Conservation (phyloP, 2,329 filamentous ascomycete species). For the Coniochaeta sp. region DNA sequence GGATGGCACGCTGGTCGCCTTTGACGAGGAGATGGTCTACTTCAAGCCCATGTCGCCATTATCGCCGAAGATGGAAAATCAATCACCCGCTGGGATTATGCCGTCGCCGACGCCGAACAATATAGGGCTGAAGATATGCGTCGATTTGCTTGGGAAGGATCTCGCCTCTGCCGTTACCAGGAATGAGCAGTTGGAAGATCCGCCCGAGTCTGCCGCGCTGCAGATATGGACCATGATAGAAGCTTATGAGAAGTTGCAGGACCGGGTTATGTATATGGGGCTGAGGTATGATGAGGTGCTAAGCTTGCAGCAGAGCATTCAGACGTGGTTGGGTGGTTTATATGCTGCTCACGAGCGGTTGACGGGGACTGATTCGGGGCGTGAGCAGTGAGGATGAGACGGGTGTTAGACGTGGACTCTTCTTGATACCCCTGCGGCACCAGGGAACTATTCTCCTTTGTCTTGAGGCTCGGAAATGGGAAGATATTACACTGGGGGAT, state of each 20-base stretch:
- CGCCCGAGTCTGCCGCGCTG: constrained; percentile 28
- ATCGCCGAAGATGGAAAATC: no score
- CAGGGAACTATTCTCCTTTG: no score
- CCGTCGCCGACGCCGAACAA: constrained; percentile 21
- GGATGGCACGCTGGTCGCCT: constrained; percentile 37
- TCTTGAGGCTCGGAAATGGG: no score
- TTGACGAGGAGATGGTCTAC: constrained; percentile 39
- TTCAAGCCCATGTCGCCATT: constrained; percentile 35
- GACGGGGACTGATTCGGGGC: constrained; percentile 17
- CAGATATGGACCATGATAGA: constrained; percentile 54
- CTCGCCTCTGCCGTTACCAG: constrained; percentile 33
- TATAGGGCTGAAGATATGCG: constrained; percentile 40
- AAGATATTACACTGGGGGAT: no score
- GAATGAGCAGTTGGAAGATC: constrained; percentile 23
- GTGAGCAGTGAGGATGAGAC: constrained; percentile 13
- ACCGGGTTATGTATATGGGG: constrained; percentile 29
- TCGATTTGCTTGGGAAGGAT: constrained; percentile 43
- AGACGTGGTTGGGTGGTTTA: constrained; percentile 43
- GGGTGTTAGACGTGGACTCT: no score
- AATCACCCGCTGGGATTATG: constrained; percentile 5
- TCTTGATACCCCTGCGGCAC: no score
- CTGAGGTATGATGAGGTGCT: constrained; percentile 19
- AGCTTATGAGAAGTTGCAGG: constrained; percentile 46
- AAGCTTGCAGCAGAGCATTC: constrained; percentile 35
- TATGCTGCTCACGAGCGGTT: constrained; percentile 37